Evolutionary conservation across 192 early-diverging fungal species (phyloP), one percentile per base, ranked within the genome.

Genomic region (Dissophora ornata): DNA sequence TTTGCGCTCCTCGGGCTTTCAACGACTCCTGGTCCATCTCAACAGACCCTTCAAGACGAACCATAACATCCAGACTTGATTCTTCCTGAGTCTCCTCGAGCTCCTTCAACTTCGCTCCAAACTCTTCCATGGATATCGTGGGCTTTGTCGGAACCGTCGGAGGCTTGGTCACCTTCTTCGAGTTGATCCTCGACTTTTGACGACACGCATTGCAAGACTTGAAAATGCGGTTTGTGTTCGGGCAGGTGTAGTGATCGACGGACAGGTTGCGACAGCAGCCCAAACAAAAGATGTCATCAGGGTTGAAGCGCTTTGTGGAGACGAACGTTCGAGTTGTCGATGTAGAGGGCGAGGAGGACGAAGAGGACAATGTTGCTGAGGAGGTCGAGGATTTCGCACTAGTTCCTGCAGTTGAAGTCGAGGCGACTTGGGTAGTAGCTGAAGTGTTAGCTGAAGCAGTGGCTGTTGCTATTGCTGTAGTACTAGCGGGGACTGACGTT

Each of bases 151-250:
- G 73, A 18, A 77, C 47, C 12, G 58, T 58, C 8, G 52, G 41
- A 26, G 73, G 73, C 25, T 77, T 77, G 4, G 54, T 54, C 9
- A 67, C 64, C 50, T 77, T 77, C 46, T 77, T 77, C 10, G 73
- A 67, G 30, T 77, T 77, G 38, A 77, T 55, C 29, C 73, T 38
- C 13, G 73, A 77, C 47, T 77, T 77, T 41, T 62, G 73, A 19
- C 73, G 73, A 57, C 73, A 77, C 24, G 73, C 73, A n/a, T 77
- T 77, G 13, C 73, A 77, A 3, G 73, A 77, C 22, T 77, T 77
- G 47, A 77, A 77, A 21, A 77, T 30, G 7, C 64, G 49, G 51
- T 55, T 60, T 11, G 73, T 77, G 1, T 47, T 77, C 2, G 73
- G 58, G 47, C 63, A 67, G 0, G 63, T 77, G 24, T 77, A 77